Percentiles rank a stretch among this genome's conserved stretches.
These are phyloP conservation scores for Brassica juncea DNA, from an alignment of 345 rosid species.

Conservation along the genomic window DNA sequence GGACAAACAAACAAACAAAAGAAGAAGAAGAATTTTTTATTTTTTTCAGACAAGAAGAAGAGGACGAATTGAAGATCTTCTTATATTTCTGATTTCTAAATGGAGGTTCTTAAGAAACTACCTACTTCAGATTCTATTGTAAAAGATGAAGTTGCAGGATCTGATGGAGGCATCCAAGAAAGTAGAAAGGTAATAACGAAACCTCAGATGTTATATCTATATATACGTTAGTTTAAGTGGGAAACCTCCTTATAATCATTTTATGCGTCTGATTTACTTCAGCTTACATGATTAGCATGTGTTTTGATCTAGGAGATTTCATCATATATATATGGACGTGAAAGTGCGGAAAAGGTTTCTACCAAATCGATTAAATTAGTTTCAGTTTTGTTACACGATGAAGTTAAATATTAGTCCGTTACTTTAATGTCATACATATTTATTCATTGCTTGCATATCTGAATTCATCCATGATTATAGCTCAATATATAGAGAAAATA, in stretches of 20 bases:
- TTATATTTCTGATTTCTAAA: slow-evolving; percentile 4
- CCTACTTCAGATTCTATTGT: slow-evolving; percentile 34
- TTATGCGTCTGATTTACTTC: background rate
- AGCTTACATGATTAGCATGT: background rate
- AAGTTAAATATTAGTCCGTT: background rate
- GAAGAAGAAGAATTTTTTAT: background rate
- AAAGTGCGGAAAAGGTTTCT: background rate
- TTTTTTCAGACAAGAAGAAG: slow-evolving; percentile 22
- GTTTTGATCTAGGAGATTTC: background rate
- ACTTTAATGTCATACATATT: background rate
- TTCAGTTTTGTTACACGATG: background rate
- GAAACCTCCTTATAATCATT: background rate
- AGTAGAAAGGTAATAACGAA: slow-evolving; percentile 34
- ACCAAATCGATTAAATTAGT: background rate
- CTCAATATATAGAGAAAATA: background rate
- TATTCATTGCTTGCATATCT: background rate
- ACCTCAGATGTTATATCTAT: background rate
- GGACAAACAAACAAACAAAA: background rate
- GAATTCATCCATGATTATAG: background rate
- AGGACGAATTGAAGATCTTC: slow-evolving; percentile 6
- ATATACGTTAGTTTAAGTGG: background rate
- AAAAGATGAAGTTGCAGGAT: slow-evolving; percentile 40
- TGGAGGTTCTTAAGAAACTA: slow-evolving; percentile 46
- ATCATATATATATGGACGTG: too few relatives aligned
- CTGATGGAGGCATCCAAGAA: slow-evolving; percentile 31